Percentiles rank a stretch among this genome's conserved stretches.
These are phyloP conservation scores for Stagonosporopsis tanaceti DNA, from an alignment of 2,329 filamentous ascomycete species.

Conservation along the genomic window DNA sequence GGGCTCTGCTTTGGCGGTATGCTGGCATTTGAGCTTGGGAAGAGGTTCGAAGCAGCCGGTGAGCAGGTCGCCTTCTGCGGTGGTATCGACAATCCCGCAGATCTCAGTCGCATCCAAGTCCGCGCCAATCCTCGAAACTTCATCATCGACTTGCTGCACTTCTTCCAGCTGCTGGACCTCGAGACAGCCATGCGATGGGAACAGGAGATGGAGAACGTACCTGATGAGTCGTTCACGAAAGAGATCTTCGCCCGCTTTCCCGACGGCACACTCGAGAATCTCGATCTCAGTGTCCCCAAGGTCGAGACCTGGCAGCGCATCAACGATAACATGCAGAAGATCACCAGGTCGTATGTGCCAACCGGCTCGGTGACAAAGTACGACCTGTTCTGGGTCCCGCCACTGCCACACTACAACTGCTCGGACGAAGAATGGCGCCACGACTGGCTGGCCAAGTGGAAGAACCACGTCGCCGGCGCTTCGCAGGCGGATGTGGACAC, in stretches of 20 bases:
- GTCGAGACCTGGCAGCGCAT: conserved; percentile 17
- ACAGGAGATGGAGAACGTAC: conserved; percentile 8
- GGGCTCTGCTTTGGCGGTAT: conserved; percentile 62
- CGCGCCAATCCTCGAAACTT: conserved; percentile 12
- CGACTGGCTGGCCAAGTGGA: conserved; percentile 15
- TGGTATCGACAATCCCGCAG: conserved; percentile 18
- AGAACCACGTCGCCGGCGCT: conserved; percentile 9
- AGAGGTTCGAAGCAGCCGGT: conserved; percentile 9
- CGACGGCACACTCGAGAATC: conserved; percentile 15
- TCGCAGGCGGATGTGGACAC: conserved; percentile 8
- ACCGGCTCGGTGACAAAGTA: conserved; percentile 13
- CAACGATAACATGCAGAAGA: conserved; percentile 16
- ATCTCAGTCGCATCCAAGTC: conserved; percentile 12
- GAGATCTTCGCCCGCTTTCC: conserved; percentile 16
- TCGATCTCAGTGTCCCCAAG: conserved; percentile 12
- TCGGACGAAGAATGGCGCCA: conserved; percentile 13
- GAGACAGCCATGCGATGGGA: conserved; percentile 15
- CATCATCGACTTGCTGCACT: conserved; percentile 19
- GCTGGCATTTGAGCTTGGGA: conserved; percentile 56
- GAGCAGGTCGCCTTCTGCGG: conserved; percentile 13
- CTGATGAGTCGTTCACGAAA: conserved; percentile 5
- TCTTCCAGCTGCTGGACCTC: conserved; percentile 9
- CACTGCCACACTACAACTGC: conserved; percentile 14
- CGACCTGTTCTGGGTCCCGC: conserved; percentile 17
- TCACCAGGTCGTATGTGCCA: conserved; percentile 9